A percentile compares a stretch with the other conserved stretches of the same genome.
phyloP scores from a whole-genome alignment of 768 basidiomycete species.

The Agrocybe praecox region DNA sequence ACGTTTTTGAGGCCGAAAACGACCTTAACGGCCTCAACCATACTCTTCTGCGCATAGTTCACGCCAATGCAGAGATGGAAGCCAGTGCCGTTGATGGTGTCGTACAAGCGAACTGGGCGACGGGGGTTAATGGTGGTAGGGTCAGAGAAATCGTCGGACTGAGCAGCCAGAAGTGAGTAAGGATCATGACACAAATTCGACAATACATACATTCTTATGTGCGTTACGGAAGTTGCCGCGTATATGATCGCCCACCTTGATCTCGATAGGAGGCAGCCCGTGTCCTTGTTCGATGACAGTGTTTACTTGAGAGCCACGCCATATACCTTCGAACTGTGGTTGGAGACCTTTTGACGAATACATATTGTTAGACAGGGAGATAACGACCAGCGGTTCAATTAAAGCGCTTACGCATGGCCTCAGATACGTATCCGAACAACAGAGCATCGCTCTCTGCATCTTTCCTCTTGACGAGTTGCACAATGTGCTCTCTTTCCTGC shows the following conservation, averaged over 20 bases:
- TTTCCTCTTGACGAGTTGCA: conserved; percentile 31
- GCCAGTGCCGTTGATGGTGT: conserved; percentile 28
- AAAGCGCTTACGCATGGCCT: conserved; percentile 48
- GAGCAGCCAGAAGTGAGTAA: background rate
- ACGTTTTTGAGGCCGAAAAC: conserved; percentile 48
- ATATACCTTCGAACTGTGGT: conserved; percentile 44
- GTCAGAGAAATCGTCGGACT: conserved; percentile 9
- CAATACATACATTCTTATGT: conserved; percentile 34
- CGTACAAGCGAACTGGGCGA: background rate
- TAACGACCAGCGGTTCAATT: too few relatives aligned
- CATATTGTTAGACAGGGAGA: too few relatives aligned
- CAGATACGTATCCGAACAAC: conserved; percentile 50
- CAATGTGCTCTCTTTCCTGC: conserved; percentile 40
- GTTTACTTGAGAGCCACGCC: conserved; percentile 35
- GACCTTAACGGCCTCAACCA: conserved; percentile 45
- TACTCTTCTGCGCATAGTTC: conserved; percentile 35
- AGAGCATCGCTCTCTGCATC: conserved; percentile 33
- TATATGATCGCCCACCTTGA: conserved; percentile 43
- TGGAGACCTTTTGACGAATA: too few relatives aligned
- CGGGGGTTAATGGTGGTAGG: conserved; percentile 4
- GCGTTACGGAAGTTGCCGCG: conserved; percentile 44
- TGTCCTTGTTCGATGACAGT: conserved; percentile 36
- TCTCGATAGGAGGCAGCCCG: conserved; percentile 30
- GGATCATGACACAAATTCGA: background rate
- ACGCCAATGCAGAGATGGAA: conserved; percentile 45